Evolutionary conservation across 345 rosid species (phyloP).

Genomic region (Brassica juncea): DNA sequence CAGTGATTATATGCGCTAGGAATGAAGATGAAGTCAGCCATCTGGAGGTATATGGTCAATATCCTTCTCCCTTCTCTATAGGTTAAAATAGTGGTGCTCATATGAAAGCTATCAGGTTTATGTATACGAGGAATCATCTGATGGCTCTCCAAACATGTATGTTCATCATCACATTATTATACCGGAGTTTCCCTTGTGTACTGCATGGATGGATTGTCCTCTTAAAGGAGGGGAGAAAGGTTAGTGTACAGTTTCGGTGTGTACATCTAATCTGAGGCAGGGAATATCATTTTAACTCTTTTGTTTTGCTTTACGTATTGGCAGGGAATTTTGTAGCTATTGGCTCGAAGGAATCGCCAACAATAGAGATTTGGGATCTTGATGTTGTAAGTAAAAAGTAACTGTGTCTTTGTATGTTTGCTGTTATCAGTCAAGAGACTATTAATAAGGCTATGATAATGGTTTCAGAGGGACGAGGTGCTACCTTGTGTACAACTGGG

Average conservation of each 20-base stretch:
- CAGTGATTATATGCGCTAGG: conserved; percentile 80
- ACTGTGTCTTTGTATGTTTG: conserved; percentile 7
- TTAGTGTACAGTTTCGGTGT: conserved; percentile 19
- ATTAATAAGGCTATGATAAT: conserved; percentile 25
- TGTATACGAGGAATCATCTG: conserved; percentile 63
- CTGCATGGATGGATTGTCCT: conserved; percentile 91
- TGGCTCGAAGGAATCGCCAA: conserved; percentile 78
- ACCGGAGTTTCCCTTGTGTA: conserved; percentile 81
- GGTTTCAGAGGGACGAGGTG: conserved; percentile 75
- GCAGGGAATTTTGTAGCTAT: conserved; percentile 89
- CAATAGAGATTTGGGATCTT: conserved; percentile 96
- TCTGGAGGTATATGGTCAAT: conserved; percentile 62
- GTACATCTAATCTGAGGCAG: not conserved
- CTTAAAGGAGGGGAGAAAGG: conserved; percentile 86
- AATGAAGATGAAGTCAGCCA: conserved; percentile 84
- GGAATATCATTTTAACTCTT: not conserved
- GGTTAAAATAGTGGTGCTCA: conserved; percentile 10
- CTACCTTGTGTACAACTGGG: conserved; percentile 76
- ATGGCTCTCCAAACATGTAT: conserved; percentile 62
- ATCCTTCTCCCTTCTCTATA: conserved; percentile 21
- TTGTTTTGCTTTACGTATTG: conserved; percentile 12
- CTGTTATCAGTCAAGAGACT: not conserved
- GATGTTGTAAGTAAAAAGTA: conserved; percentile 61
- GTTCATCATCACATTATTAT: conserved; percentile 82
- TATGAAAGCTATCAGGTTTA: conserved; percentile 55